Conservation (phyloP, 2,329 filamentous ascomycete genomes). For the Xylariaceae sp. region DNA sequence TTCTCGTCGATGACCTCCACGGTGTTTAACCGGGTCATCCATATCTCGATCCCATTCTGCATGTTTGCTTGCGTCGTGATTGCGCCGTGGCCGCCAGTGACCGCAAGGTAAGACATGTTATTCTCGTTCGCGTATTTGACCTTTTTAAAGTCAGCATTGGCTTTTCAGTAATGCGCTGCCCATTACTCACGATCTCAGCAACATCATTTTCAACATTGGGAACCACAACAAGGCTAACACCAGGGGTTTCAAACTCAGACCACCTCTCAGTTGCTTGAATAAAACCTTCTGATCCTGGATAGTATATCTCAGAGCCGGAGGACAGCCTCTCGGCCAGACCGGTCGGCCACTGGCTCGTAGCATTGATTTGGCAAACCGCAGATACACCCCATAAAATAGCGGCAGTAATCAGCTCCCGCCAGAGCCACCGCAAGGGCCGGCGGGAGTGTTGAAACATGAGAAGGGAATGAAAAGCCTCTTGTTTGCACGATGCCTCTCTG, state of each 20-base stretch:
- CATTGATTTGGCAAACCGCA: too few relatives aligned
- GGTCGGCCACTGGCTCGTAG: too few relatives aligned
- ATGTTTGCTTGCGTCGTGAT: constrained; percentile 46
- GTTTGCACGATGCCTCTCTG: too few relatives aligned
- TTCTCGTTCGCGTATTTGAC: constrained; percentile 48
- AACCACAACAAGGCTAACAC: constrained; percentile 53
- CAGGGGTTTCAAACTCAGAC: constrained; percentile 52
- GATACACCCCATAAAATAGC: too few relatives aligned
- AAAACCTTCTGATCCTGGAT: constrained; percentile 49
- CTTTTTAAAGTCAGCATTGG: neutral
- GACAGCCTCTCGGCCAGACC: constrained; percentile 47
- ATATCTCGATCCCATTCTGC: constrained; percentile 49
- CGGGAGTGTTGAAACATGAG: too few relatives aligned
- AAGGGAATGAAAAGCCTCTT: too few relatives aligned
- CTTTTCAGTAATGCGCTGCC: neutral
- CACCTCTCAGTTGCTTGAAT: constrained; percentile 48
- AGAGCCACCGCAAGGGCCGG: too few relatives aligned
- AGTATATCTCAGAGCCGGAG: constrained; percentile 47
- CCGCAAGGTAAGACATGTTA: constrained; percentile 46
- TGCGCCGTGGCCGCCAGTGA: constrained; percentile 48
- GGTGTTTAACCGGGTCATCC: constrained; percentile 43
- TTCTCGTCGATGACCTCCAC: constrained; percentile 44
- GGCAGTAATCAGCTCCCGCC: too few relatives aligned
- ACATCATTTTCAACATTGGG: constrained; percentile 56
- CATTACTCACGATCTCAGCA: constrained; percentile 44